phyloP scores from a whole-genome alignment of 208 protist species.

The Leishmania braziliensis region DNA sequence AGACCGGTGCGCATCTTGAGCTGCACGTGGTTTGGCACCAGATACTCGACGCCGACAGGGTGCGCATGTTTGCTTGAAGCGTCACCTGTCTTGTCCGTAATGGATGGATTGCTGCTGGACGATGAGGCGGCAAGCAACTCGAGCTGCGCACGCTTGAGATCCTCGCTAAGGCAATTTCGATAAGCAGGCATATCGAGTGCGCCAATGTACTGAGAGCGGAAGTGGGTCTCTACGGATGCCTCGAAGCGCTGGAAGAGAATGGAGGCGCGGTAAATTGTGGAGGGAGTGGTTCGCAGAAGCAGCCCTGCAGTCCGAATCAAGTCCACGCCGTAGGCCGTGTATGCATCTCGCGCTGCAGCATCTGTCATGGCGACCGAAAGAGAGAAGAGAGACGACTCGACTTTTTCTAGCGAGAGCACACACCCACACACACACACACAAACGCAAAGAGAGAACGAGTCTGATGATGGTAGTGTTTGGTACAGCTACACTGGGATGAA shows the following conservation, averaged over 20 bases:
- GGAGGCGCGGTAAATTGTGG: conserved; percentile 69
- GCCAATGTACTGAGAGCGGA: conserved; percentile 41
- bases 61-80: conserved; percentile 4
- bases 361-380: conserved; percentile 22
- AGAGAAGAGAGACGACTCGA: too few relatives aligned
- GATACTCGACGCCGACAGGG: conserved; percentile 42
- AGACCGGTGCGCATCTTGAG: conserved; percentile 50
- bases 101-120: neutral
- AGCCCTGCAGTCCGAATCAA: conserved; percentile 73
- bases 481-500: neutral
- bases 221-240: conserved; percentile 36
- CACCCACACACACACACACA: neutral
- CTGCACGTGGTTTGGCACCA: conserved; percentile 53
- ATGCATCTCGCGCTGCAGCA: conserved; percentile 36
- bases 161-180: conserved; percentile 7
- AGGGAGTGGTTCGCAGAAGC: conserved; percentile 63
- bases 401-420: neutral
- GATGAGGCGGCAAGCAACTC: conserved; percentile 5
- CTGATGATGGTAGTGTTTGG: neutral
- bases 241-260: conserved; percentile 84
- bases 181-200: conserved; percentile 18
- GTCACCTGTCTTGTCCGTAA: conserved; percentile 15
- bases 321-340: conserved; percentile 76
- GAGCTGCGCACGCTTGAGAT: conserved; percentile 11
- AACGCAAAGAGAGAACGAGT: neutral